These are phyloP conservation scores for Pichia sp. DNA, from an alignment of 1,139 yeast genomes.

Conservation along the genomic window DNA sequence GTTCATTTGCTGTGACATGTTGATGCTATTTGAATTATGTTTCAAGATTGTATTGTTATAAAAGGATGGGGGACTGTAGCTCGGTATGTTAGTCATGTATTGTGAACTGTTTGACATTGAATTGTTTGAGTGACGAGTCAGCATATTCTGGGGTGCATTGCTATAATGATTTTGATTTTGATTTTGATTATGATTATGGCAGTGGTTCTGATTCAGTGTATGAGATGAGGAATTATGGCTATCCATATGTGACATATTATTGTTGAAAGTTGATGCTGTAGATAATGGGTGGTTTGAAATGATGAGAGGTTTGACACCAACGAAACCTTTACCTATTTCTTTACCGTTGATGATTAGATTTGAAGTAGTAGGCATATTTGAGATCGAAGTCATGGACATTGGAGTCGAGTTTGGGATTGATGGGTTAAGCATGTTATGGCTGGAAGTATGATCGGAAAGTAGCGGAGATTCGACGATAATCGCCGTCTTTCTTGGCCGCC, in stretches of 20 bases:
- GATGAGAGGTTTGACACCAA: background rate
- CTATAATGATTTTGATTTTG: too few relatives aligned
- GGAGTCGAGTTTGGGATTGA: too few relatives aligned
- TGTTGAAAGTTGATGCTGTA: background rate
- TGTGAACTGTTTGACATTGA: background rate
- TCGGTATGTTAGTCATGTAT: background rate
- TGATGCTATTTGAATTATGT: background rate
- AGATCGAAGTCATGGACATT: too few relatives aligned
- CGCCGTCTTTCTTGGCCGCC: slow-evolving; percentile 11
- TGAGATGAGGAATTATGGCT: background rate
- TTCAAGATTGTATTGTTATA: background rate
- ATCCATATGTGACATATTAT: background rate
- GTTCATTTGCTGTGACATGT: background rate
- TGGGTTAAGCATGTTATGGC: too few relatives aligned
- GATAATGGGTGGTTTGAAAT: background rate
- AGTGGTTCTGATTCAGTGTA: too few relatives aligned
- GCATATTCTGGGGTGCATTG: too few relatives aligned
- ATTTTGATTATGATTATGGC: too few relatives aligned
- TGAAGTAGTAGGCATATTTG: too few relatives aligned
- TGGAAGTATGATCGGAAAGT: too few relatives aligned
- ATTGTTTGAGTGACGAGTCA: background rate
- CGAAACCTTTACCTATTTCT: background rate
- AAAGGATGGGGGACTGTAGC: background rate
- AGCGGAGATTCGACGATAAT: background rate
- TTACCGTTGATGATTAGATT: background rate